These are phyloP conservation scores for Dendrocalamus latiflorus DNA, from an alignment of 202 grass and related monocot genomes.

Conservation along the genomic window DNA sequence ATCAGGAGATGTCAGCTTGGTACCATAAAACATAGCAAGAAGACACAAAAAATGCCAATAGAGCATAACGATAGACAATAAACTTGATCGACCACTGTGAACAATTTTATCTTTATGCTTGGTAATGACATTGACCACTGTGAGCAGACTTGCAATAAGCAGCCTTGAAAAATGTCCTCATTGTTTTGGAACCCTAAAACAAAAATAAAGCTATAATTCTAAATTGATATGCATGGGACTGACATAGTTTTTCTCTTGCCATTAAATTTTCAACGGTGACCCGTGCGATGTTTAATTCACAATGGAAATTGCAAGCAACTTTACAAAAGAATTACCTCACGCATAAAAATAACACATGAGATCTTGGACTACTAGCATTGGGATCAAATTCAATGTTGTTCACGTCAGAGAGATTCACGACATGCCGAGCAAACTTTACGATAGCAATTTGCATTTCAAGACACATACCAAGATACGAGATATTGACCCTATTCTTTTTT, in stretches of 20 bases:
- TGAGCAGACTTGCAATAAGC: slow-evolving; percentile 76
- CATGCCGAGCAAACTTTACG: slow-evolving; percentile 74
- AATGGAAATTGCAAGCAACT: neutral
- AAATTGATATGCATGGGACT: neutral
- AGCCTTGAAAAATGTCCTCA: slow-evolving; percentile 76
- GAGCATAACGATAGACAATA: no score
- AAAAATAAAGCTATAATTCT: slow-evolving; percentile 9
- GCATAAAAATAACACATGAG: slow-evolving; percentile 90
- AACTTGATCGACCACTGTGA: no score
- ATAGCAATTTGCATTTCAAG: slow-evolving; percentile 95
- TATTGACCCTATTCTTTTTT: no score
- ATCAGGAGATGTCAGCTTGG: no score
- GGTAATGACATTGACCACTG: no score
- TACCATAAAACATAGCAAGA: no score
- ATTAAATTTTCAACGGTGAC: neutral
- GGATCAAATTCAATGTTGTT: slow-evolving; percentile 92
- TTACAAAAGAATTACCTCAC: slow-evolving; percentile 71
- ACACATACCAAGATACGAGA: no score
- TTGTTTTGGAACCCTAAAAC: slow-evolving; percentile 84
- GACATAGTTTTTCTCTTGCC: neutral
- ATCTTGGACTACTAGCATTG: slow-evolving; percentile 29
- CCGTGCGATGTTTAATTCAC: neutral
- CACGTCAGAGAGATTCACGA: slow-evolving; percentile 61
- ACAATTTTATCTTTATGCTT: no score
- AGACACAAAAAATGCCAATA: no score